Base-by-base conservation (phyloP, 805 yeast genomes). In the Maudiozyma serrabonitensis region DNA sequence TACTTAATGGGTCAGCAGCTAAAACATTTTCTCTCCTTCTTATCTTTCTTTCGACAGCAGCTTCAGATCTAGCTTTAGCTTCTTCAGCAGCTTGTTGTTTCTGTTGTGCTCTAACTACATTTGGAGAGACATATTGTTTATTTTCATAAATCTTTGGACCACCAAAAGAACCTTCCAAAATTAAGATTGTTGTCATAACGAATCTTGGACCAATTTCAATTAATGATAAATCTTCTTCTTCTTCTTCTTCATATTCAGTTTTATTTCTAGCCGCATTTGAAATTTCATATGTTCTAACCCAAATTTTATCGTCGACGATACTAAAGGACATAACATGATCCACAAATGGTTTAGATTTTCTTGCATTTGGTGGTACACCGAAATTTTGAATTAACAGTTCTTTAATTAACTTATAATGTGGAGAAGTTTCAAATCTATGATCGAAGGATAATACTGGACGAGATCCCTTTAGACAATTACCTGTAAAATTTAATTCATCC, bases 121-220 rank as follows among this genome's bases (percentile, higher is more conserved):
- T 93, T 56, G 99, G 99, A 52, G 96, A 87, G 45, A 93, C 96
- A 69, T 87, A 93, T 69, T 91, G 93, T 74, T 87, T 90, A 74
- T 93, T 93, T 64, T 93, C 98, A 70, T 87, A 93, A 56, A 93
- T 89, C 76, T 90, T 88, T 55, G 98, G 96, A 19, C 99, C 99
- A 50, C 96, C 91, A 61, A 93, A 93, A 1, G 97, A 88, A 45
- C 99, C 99, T 72, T 93, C 98, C 55, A 91, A 75, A 47, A 93
- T 81, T 52, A 95, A 82, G 57, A 93, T 90, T 54, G 84, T 82
- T 2, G 98, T 91, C 73, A 93, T 75, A 34, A 93, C 98, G 56
- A 89, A 84, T 68, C 99, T 80, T 47, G 99, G 99, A 3, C 99
- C 99, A 58, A 93, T 88, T 73, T 93, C 99, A 51, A 93, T 85